phyloP scores from a whole-genome alignment of 1,284 basidiomycete genomes.

The Ceratobasidium theobromae region DNA sequence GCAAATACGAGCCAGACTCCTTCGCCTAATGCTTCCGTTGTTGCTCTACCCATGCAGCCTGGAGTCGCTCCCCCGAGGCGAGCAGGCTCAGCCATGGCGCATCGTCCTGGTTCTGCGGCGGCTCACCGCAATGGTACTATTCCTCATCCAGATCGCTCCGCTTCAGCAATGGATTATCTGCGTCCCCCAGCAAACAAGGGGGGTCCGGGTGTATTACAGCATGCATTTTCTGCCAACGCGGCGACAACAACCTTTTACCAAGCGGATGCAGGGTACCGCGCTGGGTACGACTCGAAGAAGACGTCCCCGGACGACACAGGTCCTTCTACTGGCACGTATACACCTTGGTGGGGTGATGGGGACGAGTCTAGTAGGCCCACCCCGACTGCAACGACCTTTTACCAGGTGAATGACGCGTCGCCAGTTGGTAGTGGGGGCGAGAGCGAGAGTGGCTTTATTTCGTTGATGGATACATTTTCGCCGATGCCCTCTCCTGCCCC shows the following conservation, averaged over 20 bases:
- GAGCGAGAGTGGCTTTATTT: constrained; percentile 70
- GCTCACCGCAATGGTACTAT: constrained; percentile 43
- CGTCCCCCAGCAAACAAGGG: constrained; percentile 50
- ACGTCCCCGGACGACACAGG: not conserved
- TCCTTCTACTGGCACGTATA: constrained; percentile 29
- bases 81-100: constrained; percentile 32
- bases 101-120: constrained; percentile 66
- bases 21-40: constrained; percentile 64
- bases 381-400: constrained; percentile 67
- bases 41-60: constrained; percentile 42
- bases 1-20: constrained; percentile 67
- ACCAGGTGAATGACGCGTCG: constrained; percentile 51
- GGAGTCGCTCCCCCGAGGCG: constrained; percentile 22
- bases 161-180: constrained; percentile 73
- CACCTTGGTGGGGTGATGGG: constrained; percentile 61
- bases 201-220: constrained; percentile 51
- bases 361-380: constrained; percentile 56
- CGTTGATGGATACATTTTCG: constrained; percentile 74
- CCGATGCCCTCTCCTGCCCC: constrained; percentile 49
- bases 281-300: constrained; percentile 7
- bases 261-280: constrained; percentile 38
- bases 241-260: constrained; percentile 53
- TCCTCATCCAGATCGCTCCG: constrained; percentile 61
- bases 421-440: constrained; percentile 43
- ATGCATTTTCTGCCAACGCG: constrained; percentile 57